Evolutionary conservation across 768 basidiomycete genomes (phyloP).

Genomic region (Tricholoma furcatifolium): DNA sequence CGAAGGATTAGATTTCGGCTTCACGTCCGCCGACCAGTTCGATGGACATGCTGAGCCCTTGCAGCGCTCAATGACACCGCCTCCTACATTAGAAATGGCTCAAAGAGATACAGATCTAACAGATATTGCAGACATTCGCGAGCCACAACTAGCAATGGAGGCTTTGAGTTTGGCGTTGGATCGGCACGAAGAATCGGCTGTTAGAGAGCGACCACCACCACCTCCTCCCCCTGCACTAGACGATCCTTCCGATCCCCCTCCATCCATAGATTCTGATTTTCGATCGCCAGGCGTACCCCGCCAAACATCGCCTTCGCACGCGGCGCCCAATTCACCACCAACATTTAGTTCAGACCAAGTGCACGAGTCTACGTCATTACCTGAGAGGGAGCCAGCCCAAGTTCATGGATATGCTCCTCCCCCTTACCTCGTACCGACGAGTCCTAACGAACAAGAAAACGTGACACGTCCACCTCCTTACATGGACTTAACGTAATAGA

Average conservation of each 20-base stretch:
- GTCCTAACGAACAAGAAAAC: conserved; percentile 48
- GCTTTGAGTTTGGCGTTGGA: conserved; percentile 60
- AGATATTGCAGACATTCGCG: conserved; percentile 55
- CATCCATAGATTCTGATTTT: conserved; percentile 83
- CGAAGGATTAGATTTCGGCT: conserved; percentile 80
- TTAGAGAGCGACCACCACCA: conserved; percentile 54
- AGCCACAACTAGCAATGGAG: conserved; percentile 53
- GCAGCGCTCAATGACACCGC: conserved; percentile 64
- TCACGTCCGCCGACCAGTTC: conserved; percentile 68
- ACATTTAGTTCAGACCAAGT: conserved; percentile 30
- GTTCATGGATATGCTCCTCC: conserved; percentile 69
- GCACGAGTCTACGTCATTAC: conserved; percentile 26
- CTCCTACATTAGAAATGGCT: conserved; percentile 76
- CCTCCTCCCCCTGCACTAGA: conserved; percentile 76
- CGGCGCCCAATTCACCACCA: conserved; percentile 32
- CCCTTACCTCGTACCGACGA: conserved; percentile 66
- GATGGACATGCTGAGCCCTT: conserved; percentile 77
- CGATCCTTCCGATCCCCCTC: conserved; percentile 86
- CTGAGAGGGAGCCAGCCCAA: conserved; percentile 31
- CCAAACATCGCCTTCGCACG: conserved; percentile 29
- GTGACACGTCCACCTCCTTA: conserved; percentile 63
- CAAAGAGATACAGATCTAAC: conserved; percentile 70
- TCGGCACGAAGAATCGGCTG: conserved; percentile 39
- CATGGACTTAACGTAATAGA: conserved; percentile 40
- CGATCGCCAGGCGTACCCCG: conserved; percentile 43